These are phyloP conservation scores for Neurospora sp. DNA, from an alignment of 495 filamentous ascomycete genomes.

Conservation along the genomic window DNA sequence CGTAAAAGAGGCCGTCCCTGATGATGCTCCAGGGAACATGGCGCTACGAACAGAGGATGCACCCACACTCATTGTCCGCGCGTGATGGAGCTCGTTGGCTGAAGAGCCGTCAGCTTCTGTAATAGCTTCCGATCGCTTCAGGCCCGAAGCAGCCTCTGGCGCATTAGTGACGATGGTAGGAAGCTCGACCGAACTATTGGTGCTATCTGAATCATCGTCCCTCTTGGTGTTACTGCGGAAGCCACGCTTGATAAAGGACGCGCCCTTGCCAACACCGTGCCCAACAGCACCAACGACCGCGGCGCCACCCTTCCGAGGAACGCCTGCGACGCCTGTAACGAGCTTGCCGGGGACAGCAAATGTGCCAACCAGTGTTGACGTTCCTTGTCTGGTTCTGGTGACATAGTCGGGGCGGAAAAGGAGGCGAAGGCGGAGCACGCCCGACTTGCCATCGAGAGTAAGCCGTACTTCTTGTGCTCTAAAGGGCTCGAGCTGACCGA, in stretches of 20 bases:
- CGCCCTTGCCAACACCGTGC: constrained; percentile 75
- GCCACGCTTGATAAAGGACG: constrained; percentile 73
- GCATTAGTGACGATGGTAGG: constrained; percentile 36
- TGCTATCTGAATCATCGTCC: constrained; percentile 36
- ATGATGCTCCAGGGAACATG: constrained; percentile 43
- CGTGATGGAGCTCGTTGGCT: constrained; percentile 42
- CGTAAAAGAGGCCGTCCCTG: constrained; percentile 71
- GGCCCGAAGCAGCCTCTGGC: constrained; percentile 24
- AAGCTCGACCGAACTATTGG: constrained; percentile 25
- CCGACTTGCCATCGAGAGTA: constrained; percentile 82
- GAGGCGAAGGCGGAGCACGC: constrained; percentile 68
- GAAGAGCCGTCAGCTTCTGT: background rate
- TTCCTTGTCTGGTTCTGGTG: constrained; percentile 75
- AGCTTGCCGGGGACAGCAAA: constrained; percentile 88
- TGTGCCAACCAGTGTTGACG: constrained; percentile 85
- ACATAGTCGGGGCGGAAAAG: constrained; percentile 95
- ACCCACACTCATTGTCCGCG: constrained; percentile 58
- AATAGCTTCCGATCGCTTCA: constrained; percentile 20
- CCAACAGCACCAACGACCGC: constrained; percentile 60
- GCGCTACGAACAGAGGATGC: constrained; percentile 49
- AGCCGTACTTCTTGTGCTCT: constrained; percentile 58
- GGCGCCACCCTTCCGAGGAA: constrained; percentile 82
- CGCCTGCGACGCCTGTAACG: constrained; percentile 65
- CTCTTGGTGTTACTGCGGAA: constrained; percentile 56
- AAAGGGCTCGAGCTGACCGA: constrained; percentile 79